Percentiles rank a stretch among this genome's conserved stretches.
phyloP scores from a whole-genome alignment of 1,139 yeast species.

The Kurtzmaniella natalensis region DNA sequence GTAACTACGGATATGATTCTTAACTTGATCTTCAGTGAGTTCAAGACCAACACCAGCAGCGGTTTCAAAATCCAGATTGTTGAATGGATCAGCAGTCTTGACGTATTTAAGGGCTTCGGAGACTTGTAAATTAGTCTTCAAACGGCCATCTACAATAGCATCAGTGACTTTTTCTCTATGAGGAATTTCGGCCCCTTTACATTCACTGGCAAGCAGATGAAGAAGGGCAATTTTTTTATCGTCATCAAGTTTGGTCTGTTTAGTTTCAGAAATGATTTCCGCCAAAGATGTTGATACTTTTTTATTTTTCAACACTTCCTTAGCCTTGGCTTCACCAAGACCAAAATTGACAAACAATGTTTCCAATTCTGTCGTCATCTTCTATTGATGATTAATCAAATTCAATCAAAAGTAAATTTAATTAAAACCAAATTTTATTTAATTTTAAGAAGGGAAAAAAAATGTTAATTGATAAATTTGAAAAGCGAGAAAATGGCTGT shows the following conservation, averaged over 20 bases:
- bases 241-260: constrained; percentile 24
- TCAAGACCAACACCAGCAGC: constrained; percentile 82
- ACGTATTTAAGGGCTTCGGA: constrained; percentile 78
- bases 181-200: constrained; percentile 42
- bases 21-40: constrained; percentile 63
- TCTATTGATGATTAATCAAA: no score
- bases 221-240: constrained; percentile 58
- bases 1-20: constrained; percentile 52
- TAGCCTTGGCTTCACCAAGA: constrained; percentile 62
- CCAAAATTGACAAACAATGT: constrained; percentile 57
- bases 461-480: no score
- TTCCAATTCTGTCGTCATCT: constrained; percentile 20
- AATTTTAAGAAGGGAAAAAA: no score
- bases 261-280: constrained; percentile 38
- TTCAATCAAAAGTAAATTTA: no score
- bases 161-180: constrained; percentile 50
- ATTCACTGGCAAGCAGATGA: constrained; percentile 71
- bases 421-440: no score
- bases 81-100: constrained; percentile 39
- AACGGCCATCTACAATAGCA: constrained; percentile 59
- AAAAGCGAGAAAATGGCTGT: no score
- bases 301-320: constrained; percentile 78
- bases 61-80: constrained; percentile 45
- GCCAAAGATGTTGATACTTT: constrained; percentile 72
- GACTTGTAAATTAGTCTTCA: constrained; percentile 69